Evolutionary conservation across 148 eudicot genomes (phyloP), one percentile per base, ranked within the genome.

Genomic region (Amaranthus cruentus): DNA sequence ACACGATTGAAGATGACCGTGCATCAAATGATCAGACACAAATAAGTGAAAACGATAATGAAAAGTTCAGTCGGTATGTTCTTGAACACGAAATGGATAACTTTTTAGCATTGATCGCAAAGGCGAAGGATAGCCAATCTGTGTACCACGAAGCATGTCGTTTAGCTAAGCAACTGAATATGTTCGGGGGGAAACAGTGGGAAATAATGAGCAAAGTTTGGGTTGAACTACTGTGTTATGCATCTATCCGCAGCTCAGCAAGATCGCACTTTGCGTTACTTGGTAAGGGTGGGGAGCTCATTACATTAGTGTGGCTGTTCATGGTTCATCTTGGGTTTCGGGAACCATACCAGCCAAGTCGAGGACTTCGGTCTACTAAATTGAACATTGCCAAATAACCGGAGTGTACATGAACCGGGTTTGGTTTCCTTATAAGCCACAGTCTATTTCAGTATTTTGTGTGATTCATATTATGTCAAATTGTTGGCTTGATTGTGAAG

Each of bases 211-310:
- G 71, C 77, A 78, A 78, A 38, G 84, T 81, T 0, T 84, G 84
- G 87, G 70, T 81, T 9, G 87, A 78, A 70, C n/a, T 84, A 53
- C 5, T 80, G 21, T 71, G 68, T 55, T 80, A 71, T 53, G 83
- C 79, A 5, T 76, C 83, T 2, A 44, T 55, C 1, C 79, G 70
- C 2, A 50, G 73, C 49, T 47, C 76, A 38, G 47, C 83, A 0
- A 56, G 56, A 10, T 38, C 62, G 1, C 74, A 81, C 12, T 77
- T 74, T 2, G 47, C 60, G 7, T 68, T 73, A 11, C 56, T 81
- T 0, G 61, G 69, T 48, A 54, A 61, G 12, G 77, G 80, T 3
- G 75, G 73, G 14, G 71, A 77, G 50, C 66, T 81, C 11, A 38
- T 81, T 14, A 73, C 83, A 15, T 4, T 76, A 9, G 79, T 80